Evolutionary conservation across 1,284 basidiomycete species (phyloP).

Genomic region (Earliella scabrosa): DNA sequence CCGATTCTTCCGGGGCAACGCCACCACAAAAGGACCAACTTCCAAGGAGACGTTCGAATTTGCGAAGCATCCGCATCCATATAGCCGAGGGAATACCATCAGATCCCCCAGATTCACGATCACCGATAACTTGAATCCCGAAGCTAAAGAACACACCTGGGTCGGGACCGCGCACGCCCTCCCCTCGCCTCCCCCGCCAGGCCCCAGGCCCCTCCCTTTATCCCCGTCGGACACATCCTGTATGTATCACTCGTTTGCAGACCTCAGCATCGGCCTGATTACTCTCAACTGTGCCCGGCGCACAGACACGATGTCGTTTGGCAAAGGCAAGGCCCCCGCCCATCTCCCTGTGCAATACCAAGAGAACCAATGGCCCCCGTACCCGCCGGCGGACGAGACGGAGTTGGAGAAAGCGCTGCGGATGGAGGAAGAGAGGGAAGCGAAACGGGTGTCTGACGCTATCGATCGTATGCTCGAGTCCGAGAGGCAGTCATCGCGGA

Average conservation of each 20-base stretch:
- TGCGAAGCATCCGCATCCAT: too few species aligned
- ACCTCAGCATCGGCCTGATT: not conserved
- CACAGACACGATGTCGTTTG: not conserved
- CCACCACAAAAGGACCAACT: not conserved
- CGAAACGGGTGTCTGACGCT: constrained; percentile 54
- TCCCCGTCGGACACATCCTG: not conserved
- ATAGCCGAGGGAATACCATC: too few species aligned
- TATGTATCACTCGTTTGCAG: constrained; percentile 1
- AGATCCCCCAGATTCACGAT: constrained; percentile 9
- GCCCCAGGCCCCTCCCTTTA: not conserved
- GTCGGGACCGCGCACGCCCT: not conserved
- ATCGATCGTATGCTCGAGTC: constrained; percentile 55
- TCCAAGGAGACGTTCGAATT: not conserved
- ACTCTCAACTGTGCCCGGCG: not conserved
- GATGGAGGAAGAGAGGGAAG: constrained; percentile 51
- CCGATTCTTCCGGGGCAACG: not conserved
- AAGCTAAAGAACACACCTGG: not conserved
- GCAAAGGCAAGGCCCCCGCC: constrained; percentile 4
- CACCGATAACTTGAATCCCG: not conserved
- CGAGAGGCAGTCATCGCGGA: constrained; percentile 44
- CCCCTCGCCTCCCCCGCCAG: not conserved
- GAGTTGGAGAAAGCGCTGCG: constrained; percentile 37
- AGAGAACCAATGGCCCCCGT: constrained; percentile 29
- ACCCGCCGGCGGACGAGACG: constrained; percentile 27
- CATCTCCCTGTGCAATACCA: not conserved